These are phyloP conservation scores for Waitea zeae DNA, from an alignment of 1,284 basidiomycete species.

Conservation along the genomic window DNA sequence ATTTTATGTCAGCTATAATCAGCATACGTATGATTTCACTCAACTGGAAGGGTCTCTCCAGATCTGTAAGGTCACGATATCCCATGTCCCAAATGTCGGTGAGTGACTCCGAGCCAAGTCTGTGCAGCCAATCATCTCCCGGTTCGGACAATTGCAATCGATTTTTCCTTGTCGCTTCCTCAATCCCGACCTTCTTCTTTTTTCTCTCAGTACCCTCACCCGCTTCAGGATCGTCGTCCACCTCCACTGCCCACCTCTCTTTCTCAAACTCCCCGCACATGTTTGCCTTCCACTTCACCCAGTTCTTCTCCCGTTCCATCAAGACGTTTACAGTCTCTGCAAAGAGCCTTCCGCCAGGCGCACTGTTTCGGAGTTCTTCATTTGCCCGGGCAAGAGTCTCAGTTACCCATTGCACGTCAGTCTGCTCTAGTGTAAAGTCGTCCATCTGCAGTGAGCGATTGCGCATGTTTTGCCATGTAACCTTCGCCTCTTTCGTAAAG, in stretches of 20 bases:
- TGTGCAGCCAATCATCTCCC: slow-evolving; percentile 39
- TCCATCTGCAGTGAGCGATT: slow-evolving; percentile 65
- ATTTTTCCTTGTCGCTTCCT: slow-evolving; percentile 36
- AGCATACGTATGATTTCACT: slow-evolving; percentile 9
- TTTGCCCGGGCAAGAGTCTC: slow-evolving; percentile 44
- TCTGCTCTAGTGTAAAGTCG: slow-evolving; percentile 52
- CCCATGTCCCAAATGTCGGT: slow-evolving; percentile 73
- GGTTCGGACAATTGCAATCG: slow-evolving; percentile 35
- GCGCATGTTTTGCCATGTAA: slow-evolving; percentile 35
- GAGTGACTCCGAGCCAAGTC: slow-evolving; percentile 43
- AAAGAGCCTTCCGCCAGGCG: slow-evolving; percentile 58
- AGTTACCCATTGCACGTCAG: slow-evolving; percentile 44
- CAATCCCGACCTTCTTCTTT: slow-evolving; percentile 29
- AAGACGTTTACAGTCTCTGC: slow-evolving; percentile 53
- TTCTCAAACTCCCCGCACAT: slow-evolving; percentile 62
- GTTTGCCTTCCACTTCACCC: slow-evolving; percentile 76
- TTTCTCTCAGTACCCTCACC: slow-evolving; percentile 6
- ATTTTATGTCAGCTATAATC: background rate
- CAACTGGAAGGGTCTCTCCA: slow-evolving; percentile 50
- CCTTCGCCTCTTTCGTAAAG: slow-evolving; percentile 57
- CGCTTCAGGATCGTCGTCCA: slow-evolving; percentile 18
- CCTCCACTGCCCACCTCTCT: slow-evolving; percentile 33
- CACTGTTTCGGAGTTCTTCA: slow-evolving; percentile 57
- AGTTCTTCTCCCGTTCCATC: slow-evolving; percentile 68
- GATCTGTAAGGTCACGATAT: slow-evolving; percentile 39